Conservation (phyloP, 164 flowering plant genomes). For the Annona squamosa region DNA sequence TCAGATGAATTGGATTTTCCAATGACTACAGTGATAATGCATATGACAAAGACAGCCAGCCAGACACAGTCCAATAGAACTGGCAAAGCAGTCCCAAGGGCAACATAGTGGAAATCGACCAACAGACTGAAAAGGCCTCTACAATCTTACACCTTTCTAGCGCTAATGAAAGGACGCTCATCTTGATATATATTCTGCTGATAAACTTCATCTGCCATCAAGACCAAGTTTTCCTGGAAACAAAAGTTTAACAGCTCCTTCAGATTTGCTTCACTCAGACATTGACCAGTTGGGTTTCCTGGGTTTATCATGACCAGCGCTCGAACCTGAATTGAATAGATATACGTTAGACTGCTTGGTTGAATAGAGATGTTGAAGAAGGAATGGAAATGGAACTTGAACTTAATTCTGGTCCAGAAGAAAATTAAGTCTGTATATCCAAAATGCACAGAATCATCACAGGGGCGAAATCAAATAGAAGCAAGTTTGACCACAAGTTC, state of each 20-base stretch:
- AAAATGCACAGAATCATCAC: neutral
- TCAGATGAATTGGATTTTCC: neutral
- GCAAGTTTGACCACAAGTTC: neutral
- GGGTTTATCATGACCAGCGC: constrained; percentile 99
- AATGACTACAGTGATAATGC: neutral
- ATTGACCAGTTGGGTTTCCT: constrained; percentile 97
- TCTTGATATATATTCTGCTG: constrained; percentile 97
- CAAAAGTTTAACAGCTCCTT: constrained; percentile 71
- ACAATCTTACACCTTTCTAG: constrained; percentile 57
- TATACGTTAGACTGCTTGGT: neutral
- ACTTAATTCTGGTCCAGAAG: neutral
- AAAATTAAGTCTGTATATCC: neutral
- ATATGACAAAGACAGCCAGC: neutral
- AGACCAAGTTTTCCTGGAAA: constrained; percentile 56
- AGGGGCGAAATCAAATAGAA: neutral
- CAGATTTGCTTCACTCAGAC: constrained; percentile 81
- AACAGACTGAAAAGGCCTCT: neutral
- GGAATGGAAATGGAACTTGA: neutral
- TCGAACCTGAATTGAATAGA: constrained; percentile 45
- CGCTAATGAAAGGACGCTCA: constrained; percentile 84
- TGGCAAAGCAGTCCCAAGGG: neutral
- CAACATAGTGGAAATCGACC: neutral
- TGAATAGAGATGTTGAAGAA: neutral
- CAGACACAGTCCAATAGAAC: neutral
- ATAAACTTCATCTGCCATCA: constrained; percentile 96